Conservation (phyloP, 208 protist genomes). For the Leishmania lainsoni region DNA sequence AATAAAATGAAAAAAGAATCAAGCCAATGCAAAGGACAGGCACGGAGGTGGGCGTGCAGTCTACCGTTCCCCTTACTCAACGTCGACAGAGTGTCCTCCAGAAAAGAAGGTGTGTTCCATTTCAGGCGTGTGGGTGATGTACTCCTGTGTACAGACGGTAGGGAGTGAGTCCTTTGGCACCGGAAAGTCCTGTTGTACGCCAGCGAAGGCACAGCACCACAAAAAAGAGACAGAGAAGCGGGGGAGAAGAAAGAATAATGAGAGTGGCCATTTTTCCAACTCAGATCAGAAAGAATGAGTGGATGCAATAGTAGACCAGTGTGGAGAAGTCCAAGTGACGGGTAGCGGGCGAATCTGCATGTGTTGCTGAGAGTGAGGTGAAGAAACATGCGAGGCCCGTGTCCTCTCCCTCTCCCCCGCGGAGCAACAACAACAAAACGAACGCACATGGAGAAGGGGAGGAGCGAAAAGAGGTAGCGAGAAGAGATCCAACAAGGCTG, state of each 20-base stretch:
- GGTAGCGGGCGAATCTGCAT: not conserved
- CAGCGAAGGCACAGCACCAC: not conserved
- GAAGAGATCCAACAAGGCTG: not conserved
- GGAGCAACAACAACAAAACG: too few species aligned
- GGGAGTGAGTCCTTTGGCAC: not conserved
- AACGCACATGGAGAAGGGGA: not conserved
- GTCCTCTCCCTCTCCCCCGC: not conserved
- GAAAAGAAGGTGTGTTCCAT: not conserved
- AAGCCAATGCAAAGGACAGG: not conserved
- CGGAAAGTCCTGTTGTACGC: not conserved
- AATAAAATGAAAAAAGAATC: not conserved
- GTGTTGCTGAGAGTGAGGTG: not conserved
- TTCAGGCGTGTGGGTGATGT: not conserved
- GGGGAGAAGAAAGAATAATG: not conserved
- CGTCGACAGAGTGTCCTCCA: too few species aligned
- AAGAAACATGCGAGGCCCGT: not conserved
- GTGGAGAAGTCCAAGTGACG: not conserved
- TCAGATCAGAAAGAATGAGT: not conserved
- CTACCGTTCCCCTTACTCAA: constrained; percentile 2
- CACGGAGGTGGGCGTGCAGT: not conserved
- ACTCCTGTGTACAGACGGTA: not conserved
- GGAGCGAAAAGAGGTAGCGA: not conserved
- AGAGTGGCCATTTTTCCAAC: not conserved
- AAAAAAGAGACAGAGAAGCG: not conserved
- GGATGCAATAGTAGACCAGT: not conserved